phyloP scores from a whole-genome alignment of 2,329 filamentous ascomycete genomes.

The Capronia americana region DNA sequence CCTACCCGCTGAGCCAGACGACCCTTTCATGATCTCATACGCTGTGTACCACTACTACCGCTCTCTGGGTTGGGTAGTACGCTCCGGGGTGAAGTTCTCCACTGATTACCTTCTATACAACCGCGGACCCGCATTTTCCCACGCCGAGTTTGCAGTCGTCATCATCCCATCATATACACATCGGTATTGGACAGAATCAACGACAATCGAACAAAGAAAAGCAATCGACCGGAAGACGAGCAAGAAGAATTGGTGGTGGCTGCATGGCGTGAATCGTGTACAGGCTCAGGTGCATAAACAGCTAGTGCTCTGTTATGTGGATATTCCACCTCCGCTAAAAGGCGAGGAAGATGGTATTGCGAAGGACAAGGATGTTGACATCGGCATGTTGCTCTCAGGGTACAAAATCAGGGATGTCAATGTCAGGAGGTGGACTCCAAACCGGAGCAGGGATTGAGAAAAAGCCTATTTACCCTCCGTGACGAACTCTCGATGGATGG shows the following conservation, averaged over 20 bases:
- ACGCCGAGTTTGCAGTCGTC: constrained; percentile 89
- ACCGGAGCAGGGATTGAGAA: constrained; percentile 70
- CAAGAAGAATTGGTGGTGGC: constrained; percentile 56
- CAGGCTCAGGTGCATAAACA: constrained; percentile 90
- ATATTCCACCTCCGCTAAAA: constrained; percentile 74
- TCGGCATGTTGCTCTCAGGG: constrained; percentile 67
- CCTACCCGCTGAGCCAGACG: constrained; percentile 69
- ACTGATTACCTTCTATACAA: constrained; percentile 95
- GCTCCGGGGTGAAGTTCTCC: constrained; percentile 91
- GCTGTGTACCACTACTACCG: constrained; percentile 95
- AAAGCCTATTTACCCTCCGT: neutral
- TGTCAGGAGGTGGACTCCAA: constrained; percentile 82
- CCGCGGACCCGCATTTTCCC: constrained; percentile 89
- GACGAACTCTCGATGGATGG: neutral
- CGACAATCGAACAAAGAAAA: constrained; percentile 55
- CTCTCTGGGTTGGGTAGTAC: constrained; percentile 91
- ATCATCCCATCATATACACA: constrained; percentile 83
- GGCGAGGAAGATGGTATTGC: constrained; percentile 47
- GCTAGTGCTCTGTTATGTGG: constrained; percentile 86
- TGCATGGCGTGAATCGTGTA: constrained; percentile 89
- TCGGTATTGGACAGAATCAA: constrained; percentile 68
- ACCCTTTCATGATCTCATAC: constrained; percentile 85
- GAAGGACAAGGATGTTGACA: constrained; percentile 53
- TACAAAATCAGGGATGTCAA: constrained; percentile 83
- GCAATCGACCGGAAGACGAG: constrained; percentile 55